Percentiles rank a stretch among this genome's conserved stretches.
These are phyloP conservation scores for Mortierella hygrophila DNA, from an alignment of 192 early-diverging fungal genomes.

Conservation along the genomic window DNA sequence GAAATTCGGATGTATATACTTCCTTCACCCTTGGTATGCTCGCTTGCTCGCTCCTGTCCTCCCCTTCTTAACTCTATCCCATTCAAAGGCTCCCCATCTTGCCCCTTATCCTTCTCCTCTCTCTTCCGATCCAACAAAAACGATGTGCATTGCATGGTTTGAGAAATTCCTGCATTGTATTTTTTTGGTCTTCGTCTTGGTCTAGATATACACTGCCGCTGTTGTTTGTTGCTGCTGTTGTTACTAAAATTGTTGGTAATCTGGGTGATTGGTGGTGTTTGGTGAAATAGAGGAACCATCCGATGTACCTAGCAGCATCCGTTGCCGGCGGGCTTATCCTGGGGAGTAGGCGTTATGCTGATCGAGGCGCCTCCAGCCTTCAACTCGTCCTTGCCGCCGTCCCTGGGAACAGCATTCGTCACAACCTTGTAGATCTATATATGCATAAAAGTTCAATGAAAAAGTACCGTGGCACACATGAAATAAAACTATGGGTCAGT, in stretches of 20 bases:
- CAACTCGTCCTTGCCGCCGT: slow-evolving; percentile 58
- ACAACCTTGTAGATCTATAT: slow-evolving; percentile 59
- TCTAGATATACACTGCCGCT: not conserved
- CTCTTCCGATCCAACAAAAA: not conserved
- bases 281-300: not conserved
- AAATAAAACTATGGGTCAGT: not conserved
- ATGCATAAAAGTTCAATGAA: not conserved
- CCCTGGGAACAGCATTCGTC: slow-evolving; percentile 55
- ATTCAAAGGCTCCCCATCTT: not conserved
- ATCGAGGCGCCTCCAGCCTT: slow-evolving; percentile 57
- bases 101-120: not conserved
- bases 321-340: slow-evolving; percentile 55
- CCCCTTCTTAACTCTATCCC: not conserved
- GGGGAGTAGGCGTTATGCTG: slow-evolving; percentile 55
- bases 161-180: not conserved
- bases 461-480: not conserved
- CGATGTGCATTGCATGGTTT: not conserved
- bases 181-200: not conserved
- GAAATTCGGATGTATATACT: no score
- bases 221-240: not conserved
- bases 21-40: no score
- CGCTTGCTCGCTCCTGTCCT: no score
- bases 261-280: not conserved
- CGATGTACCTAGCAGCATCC: slow-evolving; percentile 51
- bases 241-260: not conserved